These are phyloP conservation scores for button mushroom (Agaricus bisporus) DNA, from an alignment of 768 basidiomycete species.

Conservation along the genomic window DNA sequence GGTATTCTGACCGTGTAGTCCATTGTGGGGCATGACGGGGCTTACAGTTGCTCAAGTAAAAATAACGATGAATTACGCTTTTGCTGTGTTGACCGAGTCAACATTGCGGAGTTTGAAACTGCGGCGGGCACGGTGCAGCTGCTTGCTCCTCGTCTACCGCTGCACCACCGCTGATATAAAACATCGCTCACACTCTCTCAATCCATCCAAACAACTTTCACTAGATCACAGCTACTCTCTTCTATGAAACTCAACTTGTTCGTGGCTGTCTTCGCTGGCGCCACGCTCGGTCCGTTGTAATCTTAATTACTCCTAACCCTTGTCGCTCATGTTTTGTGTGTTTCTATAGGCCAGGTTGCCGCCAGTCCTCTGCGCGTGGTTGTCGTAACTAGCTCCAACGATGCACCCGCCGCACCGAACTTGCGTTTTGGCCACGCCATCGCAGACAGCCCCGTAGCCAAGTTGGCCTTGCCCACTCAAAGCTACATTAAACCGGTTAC, in stretches of 20 bases:
- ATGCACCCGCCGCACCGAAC: background rate
- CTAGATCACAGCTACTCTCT: background rate
- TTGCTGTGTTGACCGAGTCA: background rate
- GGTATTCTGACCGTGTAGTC: no score
- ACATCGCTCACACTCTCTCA: slow-evolving; percentile 1
- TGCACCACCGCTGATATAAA: background rate
- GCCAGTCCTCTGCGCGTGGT: slow-evolving; percentile 49
- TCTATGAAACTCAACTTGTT: slow-evolving; percentile 34
- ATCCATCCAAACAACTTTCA: background rate
- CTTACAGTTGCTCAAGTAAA: no score
- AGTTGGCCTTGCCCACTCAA: background rate
- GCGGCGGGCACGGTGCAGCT: background rate
- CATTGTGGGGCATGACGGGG: no score
- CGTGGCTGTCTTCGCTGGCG: slow-evolving; percentile 30
- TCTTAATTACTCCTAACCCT: background rate
- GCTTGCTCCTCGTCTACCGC: background rate
- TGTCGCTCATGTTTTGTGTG: background rate
- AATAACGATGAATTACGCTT: background rate
- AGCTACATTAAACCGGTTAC: slow-evolving; percentile 9
- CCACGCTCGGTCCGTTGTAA: slow-evolving; percentile 25
- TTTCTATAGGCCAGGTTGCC: slow-evolving; percentile 28
- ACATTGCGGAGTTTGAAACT: slow-evolving; percentile 5
- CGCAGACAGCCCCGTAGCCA: background rate
- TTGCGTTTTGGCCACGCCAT: slow-evolving; percentile 19
- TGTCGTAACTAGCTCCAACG: slow-evolving; percentile 18